Evolutionary conservation across 495 filamentous ascomycete species (phyloP).

Genomic region (Choiromyces venosus): DNA sequence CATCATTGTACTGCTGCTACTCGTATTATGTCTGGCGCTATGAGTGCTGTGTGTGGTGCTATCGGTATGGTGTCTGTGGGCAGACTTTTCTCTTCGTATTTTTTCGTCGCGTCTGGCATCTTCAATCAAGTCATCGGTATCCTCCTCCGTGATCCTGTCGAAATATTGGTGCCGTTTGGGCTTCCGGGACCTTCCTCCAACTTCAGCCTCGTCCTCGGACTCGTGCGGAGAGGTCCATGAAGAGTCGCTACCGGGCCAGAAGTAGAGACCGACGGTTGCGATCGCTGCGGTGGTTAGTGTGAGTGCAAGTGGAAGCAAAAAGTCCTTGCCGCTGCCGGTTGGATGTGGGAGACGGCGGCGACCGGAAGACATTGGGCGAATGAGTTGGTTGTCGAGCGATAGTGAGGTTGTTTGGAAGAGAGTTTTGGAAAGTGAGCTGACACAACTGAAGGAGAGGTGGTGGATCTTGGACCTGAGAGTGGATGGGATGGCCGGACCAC

Average conservation of each 20-base stretch:
- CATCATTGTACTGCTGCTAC: slow-evolving; percentile 6
- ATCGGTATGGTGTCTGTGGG: not conserved
- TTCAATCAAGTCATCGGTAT: slow-evolving; percentile 38
- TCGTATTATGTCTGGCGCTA: slow-evolving; percentile 8
- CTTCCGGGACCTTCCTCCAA: slow-evolving; percentile 4
- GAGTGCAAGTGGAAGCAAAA: slow-evolving; percentile 38
- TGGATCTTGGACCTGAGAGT: not conserved
- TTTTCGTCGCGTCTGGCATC: slow-evolving; percentile 32
- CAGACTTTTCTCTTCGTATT: not conserved
- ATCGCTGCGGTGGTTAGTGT: slow-evolving; percentile 38
- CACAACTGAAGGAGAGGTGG: slow-evolving; percentile 18
- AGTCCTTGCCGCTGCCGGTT: slow-evolving; percentile 11
- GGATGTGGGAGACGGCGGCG: slow-evolving; percentile 22
- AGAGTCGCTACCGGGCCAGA: slow-evolving; percentile 35
- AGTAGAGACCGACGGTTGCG: slow-evolving; percentile 37
- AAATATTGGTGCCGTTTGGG: slow-evolving; percentile 7
- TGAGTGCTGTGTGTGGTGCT: slow-evolving; percentile 8
- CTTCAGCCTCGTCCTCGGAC: slow-evolving; percentile 12
- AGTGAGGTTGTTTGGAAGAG: slow-evolving; percentile 9
- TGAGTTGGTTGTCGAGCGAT: slow-evolving; percentile 10
- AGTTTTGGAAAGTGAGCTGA: slow-evolving; percentile 13
- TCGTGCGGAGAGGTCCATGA: slow-evolving; percentile 27
- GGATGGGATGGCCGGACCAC: not conserved
- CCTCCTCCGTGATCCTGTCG: slow-evolving; percentile 37
- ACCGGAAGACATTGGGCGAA: slow-evolving; percentile 24